Base-by-base conservation (phyloP, 768 basidiomycete genomes). In the Boletus reticulatus region DNA sequence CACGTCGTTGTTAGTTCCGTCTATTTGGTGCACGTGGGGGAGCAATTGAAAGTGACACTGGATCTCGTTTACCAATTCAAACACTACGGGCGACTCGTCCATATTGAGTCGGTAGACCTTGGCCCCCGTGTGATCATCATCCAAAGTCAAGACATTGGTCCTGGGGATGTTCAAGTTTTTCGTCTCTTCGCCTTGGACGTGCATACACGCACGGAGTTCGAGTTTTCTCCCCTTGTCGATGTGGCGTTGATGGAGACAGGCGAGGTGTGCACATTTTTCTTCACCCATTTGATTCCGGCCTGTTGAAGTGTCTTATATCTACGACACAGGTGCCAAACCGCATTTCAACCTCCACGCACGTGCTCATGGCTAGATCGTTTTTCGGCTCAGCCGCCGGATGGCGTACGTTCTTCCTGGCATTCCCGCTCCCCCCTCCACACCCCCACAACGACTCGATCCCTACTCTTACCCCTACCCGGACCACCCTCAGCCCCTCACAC, bases 31-130 rank as follows among this genome's bases (percentile, higher is more conserved):
- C 43, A 51, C 2, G 24, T 57, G 20, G 22, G 10, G 12, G 48
- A 46, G 6, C 44, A 19, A 24, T 48, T 44, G 10, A 45, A 53
- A 20, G 20, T 57, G 11, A 34, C 53, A 2, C 31, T 65, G 41
- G 43, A 52, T 20, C 58, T 61, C 20, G 32, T 67, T 48, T 17
- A 55, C 37, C 53, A 64, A 17, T 56, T 56, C 29, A 45, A 66
- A 39, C 9, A 54, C 19, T 10, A 8, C 8, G 16, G 4, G 17
- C 55, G 64, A n/a, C n/a, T n/a, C n/a, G n/a, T 57, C 29, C 8
- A 32, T 17, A 16, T 60, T 22, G 19, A 31, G 0, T 2, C 6
- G 17, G 38, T 39, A 16, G n/a, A 39, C n/a, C 39, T 39, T 19
- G 38, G 38, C 8, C 38, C 38, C 19, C 38, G 38, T n/a, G 14